Evolutionary conservation across 129 eudicot species (phyloP), one percentile per base, ranked within the genome.

Genomic region (Daucus carota): DNA sequence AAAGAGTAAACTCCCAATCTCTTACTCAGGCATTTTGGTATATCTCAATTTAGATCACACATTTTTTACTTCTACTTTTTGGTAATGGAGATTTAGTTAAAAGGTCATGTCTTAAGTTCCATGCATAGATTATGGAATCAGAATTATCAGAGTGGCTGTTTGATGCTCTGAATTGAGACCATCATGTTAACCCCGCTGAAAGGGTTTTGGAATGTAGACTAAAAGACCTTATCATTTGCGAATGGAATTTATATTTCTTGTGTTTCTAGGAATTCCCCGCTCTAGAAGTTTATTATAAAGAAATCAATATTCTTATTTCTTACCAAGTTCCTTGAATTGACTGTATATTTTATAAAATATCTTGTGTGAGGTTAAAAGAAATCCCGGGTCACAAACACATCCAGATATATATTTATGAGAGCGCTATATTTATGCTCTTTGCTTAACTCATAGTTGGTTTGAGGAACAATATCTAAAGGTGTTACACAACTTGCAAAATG

Each of bases 11-110:
- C 34, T 8, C 31, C 57, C 24, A 76, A 28, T 68, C 40, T 80
- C 78, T 66, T 73, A 40, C 60, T 26, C 29, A 34, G 17, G 50
- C 77, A 42, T 26, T 31, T n/a, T 72, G 24, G 7, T 71, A 42
- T 22, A 72, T 42, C 36, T 28, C 47, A 47, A 72, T 43, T 43
- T 72, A 72, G 75, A 72, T 72, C 57, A 43, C 26, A 38, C 15
- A n/a, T 5, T 57, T 5, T 57, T 57, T 24, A n/a, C 29, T 54
- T 52, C 74, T 22, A 72, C 29, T 31, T 42, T 71, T 71, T 43
- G 75, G 75, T 71, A n/a, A 38, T 71, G 75, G 74, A 41, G 34
- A 71, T 71, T 28, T 71, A 43, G 22, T 71, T 72, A 43, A 15
- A 70, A 70, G 50, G 74, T 43, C 57, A 7, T 72, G 17, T 43